Base-by-base conservation (phyloP, 2,329 filamentous ascomycete genomes). In the Atkinsonella hypoxylon region DNA sequence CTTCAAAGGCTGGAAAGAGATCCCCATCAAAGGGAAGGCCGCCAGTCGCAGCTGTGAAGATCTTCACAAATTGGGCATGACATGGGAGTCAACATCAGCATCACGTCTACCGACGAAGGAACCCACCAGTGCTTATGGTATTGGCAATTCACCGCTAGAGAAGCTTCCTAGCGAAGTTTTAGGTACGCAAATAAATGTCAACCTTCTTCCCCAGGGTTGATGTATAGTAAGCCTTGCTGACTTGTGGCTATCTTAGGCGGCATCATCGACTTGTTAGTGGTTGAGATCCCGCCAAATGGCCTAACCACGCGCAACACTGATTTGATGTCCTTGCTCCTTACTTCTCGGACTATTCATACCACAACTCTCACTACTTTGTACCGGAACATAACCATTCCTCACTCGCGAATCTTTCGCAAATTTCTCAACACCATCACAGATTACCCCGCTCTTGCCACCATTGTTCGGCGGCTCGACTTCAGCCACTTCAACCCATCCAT, bases 401-500 rank as follows among this genome's bases (percentile, higher is more conserved):
- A 90, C 71, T 91, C 87, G 26, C 75, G 82, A 53, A 88, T 89
- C 63, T 93, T 90, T 69, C 82, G 82, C 62, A 91, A 91, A 67
- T 88, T 89, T 58, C 76, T 89, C 46, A 73, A 75, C 52, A 86
- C 87, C 60, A 73, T 91, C 56, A 71, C 73, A 44, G 70, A 77
- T 52, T 82, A 89, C 62, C 78, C 81, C 2, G 73, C 81, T 9
- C 73, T 90, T 49, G 87, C 87, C 44, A 83, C 81, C 40, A 81
- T 90, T 59, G 85, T 91, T 43, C 81, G 85, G 52, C 83, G 87
- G 47, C 71, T 91, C 44, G 87, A 93, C 68, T 90, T 93, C 61
- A 89, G 85, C 55, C 87, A 90, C 71, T 90, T 90, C 68, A 90
- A 88, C 64, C 87, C 86, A 20, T 81, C 85, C 50, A 84, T 85